Conservation (phyloP, 2,329 filamentous ascomycete genomes). For the Botrytis byssoidea region DNA sequence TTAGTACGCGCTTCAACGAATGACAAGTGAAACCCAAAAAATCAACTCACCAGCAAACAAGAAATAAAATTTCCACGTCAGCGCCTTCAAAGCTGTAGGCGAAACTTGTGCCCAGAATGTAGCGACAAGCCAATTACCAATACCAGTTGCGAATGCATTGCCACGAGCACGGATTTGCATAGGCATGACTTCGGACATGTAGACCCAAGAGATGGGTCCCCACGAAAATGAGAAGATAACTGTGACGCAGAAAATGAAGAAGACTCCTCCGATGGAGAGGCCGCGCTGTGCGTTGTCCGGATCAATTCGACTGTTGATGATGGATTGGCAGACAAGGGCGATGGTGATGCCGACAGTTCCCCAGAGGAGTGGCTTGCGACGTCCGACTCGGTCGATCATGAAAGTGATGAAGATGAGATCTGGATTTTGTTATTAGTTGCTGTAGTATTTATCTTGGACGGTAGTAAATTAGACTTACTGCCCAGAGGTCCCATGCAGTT, state of each 20-base stretch:
- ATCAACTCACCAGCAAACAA: constrained; percentile 46
- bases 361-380: constrained; percentile 52
- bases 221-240: constrained; percentile 60
- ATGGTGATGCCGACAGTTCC: constrained; percentile 55
- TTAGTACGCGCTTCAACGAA: neutral
- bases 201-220: constrained; percentile 61
- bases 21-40: neutral
- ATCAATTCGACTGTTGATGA: constrained; percentile 52
- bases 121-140: constrained; percentile 59
- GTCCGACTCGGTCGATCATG: constrained; percentile 53
- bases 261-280: constrained; percentile 59
- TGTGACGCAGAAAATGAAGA: constrained; percentile 64
- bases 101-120: constrained; percentile 59
- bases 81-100: constrained; percentile 49
- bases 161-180: constrained; percentile 62
- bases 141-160: constrained; percentile 55
- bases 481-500: constrained; percentile 56
- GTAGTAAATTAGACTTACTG: constrained; percentile 25
- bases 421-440: constrained; percentile 19
- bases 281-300: constrained; percentile 43
- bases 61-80: constrained; percentile 57
- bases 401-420: constrained; percentile 61
- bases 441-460: neutral
- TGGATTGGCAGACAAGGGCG: constrained; percentile 58
- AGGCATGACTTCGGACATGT: constrained; percentile 65